phyloP scores from a whole-genome alignment of 768 basidiomycete species.

The Brasilioporus rufonigricans region DNA sequence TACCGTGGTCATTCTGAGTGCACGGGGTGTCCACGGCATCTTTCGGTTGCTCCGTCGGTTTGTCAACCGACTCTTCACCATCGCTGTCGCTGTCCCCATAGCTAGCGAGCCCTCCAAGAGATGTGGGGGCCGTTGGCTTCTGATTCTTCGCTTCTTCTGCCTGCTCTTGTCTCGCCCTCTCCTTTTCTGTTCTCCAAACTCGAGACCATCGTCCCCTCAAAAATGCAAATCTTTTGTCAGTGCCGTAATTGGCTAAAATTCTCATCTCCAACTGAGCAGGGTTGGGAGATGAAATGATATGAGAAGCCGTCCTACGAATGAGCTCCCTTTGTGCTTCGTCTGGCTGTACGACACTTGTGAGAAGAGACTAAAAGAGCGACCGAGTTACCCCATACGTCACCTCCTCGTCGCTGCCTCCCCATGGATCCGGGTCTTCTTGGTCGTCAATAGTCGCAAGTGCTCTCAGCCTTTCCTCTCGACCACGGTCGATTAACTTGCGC shows the following conservation, averaged over 20 bases:
- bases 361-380: neutral
- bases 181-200: conserved; percentile 60
- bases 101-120: conserved; percentile 53
- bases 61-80: conserved; percentile 29
- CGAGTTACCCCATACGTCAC: conserved; percentile 29
- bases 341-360: conserved; percentile 41
- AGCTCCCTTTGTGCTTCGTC: conserved; percentile 57
- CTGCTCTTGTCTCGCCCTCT: conserved; percentile 35
- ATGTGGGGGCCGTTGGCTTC: conserved; percentile 8
- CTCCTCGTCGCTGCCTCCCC: conserved; percentile 75
- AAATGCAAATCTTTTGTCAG: conserved; percentile 78
- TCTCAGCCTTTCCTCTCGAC: conserved; percentile 63
- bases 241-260: conserved; percentile 82
- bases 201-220: conserved; percentile 71
- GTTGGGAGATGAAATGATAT: conserved; percentile 70
- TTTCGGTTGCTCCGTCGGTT: conserved; percentile 8
- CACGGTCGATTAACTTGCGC: conserved; percentile 54
- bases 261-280: conserved; percentile 83
- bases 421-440: conserved; percentile 43
- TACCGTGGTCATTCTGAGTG: neutral
- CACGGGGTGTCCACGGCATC: neutral
- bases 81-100: conserved; percentile 60
- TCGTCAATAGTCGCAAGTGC: conserved; percentile 49
- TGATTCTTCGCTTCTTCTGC: conserved; percentile 25
- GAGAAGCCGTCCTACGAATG: conserved; percentile 72